Evolutionary conservation across 2,329 filamentous ascomycete species (phyloP), one percentile per base, ranked within the genome.

Genomic region (Chrysoporthe cubensis): DNA sequence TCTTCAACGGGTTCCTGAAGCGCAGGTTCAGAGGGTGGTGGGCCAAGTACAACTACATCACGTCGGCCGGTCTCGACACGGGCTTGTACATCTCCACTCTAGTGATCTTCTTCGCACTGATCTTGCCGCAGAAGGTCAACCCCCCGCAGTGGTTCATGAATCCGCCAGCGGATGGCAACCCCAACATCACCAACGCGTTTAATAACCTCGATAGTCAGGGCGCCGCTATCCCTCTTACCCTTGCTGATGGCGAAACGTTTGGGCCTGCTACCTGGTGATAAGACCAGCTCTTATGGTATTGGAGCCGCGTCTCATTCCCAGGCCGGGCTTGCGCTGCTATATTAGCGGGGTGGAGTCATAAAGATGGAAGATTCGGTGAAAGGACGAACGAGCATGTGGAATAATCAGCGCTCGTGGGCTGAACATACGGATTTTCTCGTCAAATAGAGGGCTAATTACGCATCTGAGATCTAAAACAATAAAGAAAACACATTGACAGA

Each of bases 11-110:
- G 67, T 79, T 75, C 62, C 82, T 87, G 69, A 79, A 79, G 61
- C 77, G 81, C 70, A 77, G 79, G 58, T 83, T 77, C 74, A 77
- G 77, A 11, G 83, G 82, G 5, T 87, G 84, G 84, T 87, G 84
- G 85, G 80, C 81, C 72, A 78, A 82, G 67, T 87, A 85, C 75
- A 87, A 87, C 75, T 87, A 87, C 71, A 78, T 87, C 66, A 80
- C 83, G 0, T 85, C 84, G 7, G 85, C 84, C 0, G 84, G 81
- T 1, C 73, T 87, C 59, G 85, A 87, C 71, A 78, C 80, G 16
- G 84, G 84, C 18, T 76, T 85, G 52, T 82, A 82, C 1, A 80
- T 87, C 34, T 67, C 86, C n/a, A 84, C 87, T 62, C 83, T 87
- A 75, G 76, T 85, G 26, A 76, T 81, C 3, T 75, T 87, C 67